phyloP scores from a whole-genome alignment of 352 stramenopile genomes.

The Phytophthora sansomeana region DNA sequence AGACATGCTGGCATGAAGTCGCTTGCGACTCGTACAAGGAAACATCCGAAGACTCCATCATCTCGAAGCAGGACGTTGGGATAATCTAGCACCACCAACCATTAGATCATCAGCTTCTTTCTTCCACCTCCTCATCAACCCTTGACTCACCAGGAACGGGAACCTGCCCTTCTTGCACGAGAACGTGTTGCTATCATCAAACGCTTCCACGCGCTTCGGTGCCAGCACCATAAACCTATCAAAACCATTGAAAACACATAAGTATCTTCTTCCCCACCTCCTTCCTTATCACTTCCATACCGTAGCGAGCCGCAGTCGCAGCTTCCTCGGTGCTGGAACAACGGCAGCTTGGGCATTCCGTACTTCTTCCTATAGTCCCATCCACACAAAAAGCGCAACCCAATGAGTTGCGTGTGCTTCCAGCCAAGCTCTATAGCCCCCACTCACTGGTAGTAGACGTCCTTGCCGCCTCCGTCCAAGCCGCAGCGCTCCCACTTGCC shows the following conservation, averaged over 20 bases:
- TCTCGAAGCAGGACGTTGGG: slow-evolving; percentile 81
- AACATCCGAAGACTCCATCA: slow-evolving; percentile 70
- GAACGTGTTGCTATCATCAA: slow-evolving; percentile 85
- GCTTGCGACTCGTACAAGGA: slow-evolving; percentile 79
- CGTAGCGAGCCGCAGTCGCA: slow-evolving; percentile 77
- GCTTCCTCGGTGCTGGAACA: slow-evolving; percentile 79
- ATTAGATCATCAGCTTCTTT: slow-evolving; percentile 1
- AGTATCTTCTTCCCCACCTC: slow-evolving; percentile 10
- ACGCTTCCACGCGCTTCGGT: slow-evolving; percentile 78
- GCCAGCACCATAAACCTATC: slow-evolving; percentile 78
- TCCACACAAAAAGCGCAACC: slow-evolving; percentile 10
- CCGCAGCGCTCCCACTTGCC: slow-evolving; percentile 68
- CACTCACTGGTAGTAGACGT: slow-evolving; percentile 82
- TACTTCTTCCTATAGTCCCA: slow-evolving; percentile 73
- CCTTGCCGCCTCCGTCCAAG: slow-evolving; percentile 55
- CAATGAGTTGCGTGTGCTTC: slow-evolving; percentile 1
- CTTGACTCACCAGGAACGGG: slow-evolving; percentile 66
- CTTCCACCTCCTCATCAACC: not conserved
- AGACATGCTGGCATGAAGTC: slow-evolving; percentile 77
- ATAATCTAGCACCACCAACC: slow-evolving; percentile 57
- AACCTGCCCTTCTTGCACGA: slow-evolving; percentile 87
- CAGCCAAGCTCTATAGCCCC: not conserved
- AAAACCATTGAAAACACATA: slow-evolving; percentile 2
- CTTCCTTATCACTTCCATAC: slow-evolving; percentile 29
- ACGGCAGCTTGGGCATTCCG: slow-evolving; percentile 64